A percentile compares a stretch with the other conserved stretches of the same genome.
These are phyloP conservation scores for Chaetomium sp. DNA, from an alignment of 2,329 filamentous ascomycete genomes.

Conservation along the genomic window DNA sequence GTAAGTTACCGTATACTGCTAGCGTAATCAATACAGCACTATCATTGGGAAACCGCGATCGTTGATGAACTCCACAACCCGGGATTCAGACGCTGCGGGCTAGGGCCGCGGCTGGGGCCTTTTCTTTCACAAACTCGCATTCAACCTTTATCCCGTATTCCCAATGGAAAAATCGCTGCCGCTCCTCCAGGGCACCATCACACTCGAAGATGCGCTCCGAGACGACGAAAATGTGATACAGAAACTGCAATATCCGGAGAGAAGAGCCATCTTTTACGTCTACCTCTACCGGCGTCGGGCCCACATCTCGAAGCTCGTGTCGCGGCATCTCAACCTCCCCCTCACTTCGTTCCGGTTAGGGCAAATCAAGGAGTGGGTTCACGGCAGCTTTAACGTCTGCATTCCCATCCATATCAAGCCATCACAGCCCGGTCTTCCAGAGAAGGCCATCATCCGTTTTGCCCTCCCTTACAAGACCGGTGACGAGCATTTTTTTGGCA, in stretches of 20 bases:
- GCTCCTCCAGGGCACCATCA: neutral
- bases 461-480: neutral
- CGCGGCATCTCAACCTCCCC: neutral
- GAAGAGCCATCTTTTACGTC: neutral
- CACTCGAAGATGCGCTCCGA: neutral
- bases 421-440: neutral
- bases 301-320: neutral
- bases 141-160: too few relatives aligned
- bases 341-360: neutral
- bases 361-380: neutral
- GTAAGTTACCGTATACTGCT: too few relatives aligned
- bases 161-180: neutral
- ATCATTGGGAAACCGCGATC: too few relatives aligned
- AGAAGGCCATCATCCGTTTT: neutral
- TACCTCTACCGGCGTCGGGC: neutral
- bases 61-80: too few relatives aligned
- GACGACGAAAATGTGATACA: neutral
- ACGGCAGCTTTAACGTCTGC: slow-evolving; percentile 1
- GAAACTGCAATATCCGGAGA: neutral
- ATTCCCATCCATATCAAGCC: neutral
- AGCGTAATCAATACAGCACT: too few relatives aligned
- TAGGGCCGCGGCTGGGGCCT: too few relatives aligned
- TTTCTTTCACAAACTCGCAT: too few relatives aligned
- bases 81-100: too few relatives aligned
- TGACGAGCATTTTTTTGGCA: neutral